These are phyloP conservation scores for Dothiorella sarmentorum DNA, from an alignment of 2,329 filamentous ascomycete species.

Conservation along the genomic window DNA sequence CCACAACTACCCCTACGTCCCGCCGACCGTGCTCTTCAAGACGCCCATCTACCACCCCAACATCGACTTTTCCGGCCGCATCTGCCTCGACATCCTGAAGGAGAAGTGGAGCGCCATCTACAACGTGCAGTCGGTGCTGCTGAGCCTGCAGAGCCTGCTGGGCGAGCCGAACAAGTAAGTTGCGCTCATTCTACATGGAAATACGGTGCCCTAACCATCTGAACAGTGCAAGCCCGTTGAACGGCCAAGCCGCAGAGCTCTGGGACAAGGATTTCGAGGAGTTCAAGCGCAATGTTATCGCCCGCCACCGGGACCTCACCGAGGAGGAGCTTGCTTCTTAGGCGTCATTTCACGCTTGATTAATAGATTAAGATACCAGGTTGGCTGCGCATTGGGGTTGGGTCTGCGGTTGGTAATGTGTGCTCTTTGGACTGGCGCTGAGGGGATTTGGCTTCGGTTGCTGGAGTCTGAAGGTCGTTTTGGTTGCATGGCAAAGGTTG, in stretches of 20 bases:
- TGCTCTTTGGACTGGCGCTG: not conserved
- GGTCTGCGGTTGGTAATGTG: not conserved
- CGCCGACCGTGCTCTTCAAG: slow-evolving; percentile 92
- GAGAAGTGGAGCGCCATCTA: slow-evolving; percentile 99
- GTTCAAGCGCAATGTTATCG: slow-evolving; percentile 74
- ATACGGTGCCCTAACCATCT: slow-evolving; percentile 22
- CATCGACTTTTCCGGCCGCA: slow-evolving; percentile 93
- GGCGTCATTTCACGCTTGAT: not conserved
- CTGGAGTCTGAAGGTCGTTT: slow-evolving; percentile 1
- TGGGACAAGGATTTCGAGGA: slow-evolving; percentile 88
- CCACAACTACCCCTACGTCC: slow-evolving; percentile 85
- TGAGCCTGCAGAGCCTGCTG: slow-evolving; percentile 91
- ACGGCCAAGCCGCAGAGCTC: slow-evolving; percentile 91
- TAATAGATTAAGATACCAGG: not conserved
- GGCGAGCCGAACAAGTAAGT: slow-evolving; percentile 97
- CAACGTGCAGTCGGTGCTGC: slow-evolving; percentile 88
- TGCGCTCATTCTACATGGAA: no score
- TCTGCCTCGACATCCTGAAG: slow-evolving; percentile 97
- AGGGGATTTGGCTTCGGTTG: not conserved
- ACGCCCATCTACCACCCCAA: slow-evolving; percentile 99
- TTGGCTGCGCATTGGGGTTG: slow-evolving; percentile 1
- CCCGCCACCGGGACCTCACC: slow-evolving; percentile 57
- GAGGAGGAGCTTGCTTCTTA: slow-evolving; percentile 39
- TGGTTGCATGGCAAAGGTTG: slow-evolving; percentile 12
- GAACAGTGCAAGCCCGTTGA: slow-evolving; percentile 80